Base-by-base conservation (phyloP, 2,329 filamentous ascomycete species). In the Calonectria ilicicola region DNA sequence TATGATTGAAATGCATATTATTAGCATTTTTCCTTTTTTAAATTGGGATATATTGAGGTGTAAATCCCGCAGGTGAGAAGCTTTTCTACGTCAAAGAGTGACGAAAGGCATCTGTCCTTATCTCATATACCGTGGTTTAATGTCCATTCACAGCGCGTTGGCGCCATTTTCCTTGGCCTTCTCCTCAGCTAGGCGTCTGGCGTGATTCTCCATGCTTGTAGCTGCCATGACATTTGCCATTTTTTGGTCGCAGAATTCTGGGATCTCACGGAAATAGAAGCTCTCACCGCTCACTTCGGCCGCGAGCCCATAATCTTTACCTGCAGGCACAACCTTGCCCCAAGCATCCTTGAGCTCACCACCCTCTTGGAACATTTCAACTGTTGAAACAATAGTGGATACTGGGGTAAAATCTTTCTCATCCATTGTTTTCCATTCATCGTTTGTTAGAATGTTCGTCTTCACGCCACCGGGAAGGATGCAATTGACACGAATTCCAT, bases 201-300 rank as follows among this genome's bases (percentile, higher is more conserved):
- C 53, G 15, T 72, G 69, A 14, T 71, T 63, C 8, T 77, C 72
- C 38, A 79, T 72, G 56, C 74, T 70, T 23, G 74, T 69, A 38
- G 74, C 74, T 47, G 74, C 69, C 46, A 70, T 72, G 15, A 80
- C 72, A 26, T 66, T 72, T 21, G 65, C 73, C 75, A 81, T 79
- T 4, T 65, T 75, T 58, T 76, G 73, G 23, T 80, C 78, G 40
- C 78, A 80, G 38, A 74, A 77, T n/a, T 75, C 72, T 12, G 73
- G 66, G 1, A 75, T 70, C 8, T 74, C 74, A 19, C 79, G 70
- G 58, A 82, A 81, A 63, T 83, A 82, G 67, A 82, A 75, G 23
- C 79, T 79, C 42, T 77, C 77, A 17, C 80, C 58, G 26, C 64
- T 69, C 1, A 69, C 44, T 14, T 72, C 65, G 2, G 68, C 65